Evolutionary conservation across 1,284 basidiomycete genomes (phyloP), one percentile per base, ranked within the genome.

Genomic region (Stygiomarasmius scandens): DNA sequence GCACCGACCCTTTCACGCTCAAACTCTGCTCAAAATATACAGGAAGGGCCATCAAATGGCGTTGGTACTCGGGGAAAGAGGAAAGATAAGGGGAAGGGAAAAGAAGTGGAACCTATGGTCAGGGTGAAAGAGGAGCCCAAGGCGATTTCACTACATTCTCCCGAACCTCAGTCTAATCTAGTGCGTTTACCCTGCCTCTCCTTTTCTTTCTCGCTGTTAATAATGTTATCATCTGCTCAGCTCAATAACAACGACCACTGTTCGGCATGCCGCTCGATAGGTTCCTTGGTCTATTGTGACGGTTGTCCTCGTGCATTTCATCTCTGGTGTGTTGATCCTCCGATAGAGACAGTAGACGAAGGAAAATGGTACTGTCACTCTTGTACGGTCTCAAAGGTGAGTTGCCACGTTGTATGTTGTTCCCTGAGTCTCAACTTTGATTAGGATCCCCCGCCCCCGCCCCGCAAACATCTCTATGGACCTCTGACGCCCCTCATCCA

Each of bases 221-320:
- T 55, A 25, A 61, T 63, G 60, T 48, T 44, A 41, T 60, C 63
- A 63, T 61, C 64, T 58, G 53, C 61, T 58, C 62, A 93, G 89
- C 76, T 87, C 55, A 75, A 74, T 61, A 98, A 98, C 73, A 89
- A 98, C 71, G 96, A 98, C 72, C 93, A 93, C 68, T 98, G 96
- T 72, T 96, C 95, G 52, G 85, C 93, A 1, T 98, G 96, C 74
- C 84, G 88, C 64, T 91, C 87, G 23, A 76, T 85, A 56, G 92
- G 95, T 56, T 82, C 86, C 23, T 79, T 96, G 59, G 84, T 96
- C 9, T 98, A 98, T 72, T 99, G 96, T 74, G 96, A 99, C 71
- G 95, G 96, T 12, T 99, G 97, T 71, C 93, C 96, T 29, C 82
- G 92, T 62, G 94, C 95, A 22, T 99, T 98, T 73, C 96, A 99